phyloP scores from a whole-genome alignment of 352 stramenopile species.

The Globisporangium yorkense region DNA sequence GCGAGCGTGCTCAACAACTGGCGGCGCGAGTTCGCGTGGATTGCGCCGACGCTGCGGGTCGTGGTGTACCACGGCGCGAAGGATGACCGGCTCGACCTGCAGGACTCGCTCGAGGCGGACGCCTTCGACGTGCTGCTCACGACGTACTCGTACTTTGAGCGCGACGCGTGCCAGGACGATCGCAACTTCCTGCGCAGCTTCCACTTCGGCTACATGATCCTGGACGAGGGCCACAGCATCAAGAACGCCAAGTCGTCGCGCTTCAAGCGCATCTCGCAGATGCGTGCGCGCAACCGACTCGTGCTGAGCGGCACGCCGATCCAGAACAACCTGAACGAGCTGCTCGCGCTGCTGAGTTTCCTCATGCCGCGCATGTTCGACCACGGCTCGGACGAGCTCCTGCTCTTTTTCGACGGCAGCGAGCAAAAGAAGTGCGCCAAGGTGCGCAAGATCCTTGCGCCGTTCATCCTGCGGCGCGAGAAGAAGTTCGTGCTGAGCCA shows the following conservation, averaged over 20 bases:
- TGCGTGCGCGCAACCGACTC: constrained; percentile 66
- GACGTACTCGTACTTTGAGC: constrained; percentile 91
- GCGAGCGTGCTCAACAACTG: constrained; percentile 92
- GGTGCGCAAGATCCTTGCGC: constrained; percentile 92
- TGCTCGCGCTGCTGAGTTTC: constrained; percentile 89
- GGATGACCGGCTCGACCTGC: constrained; percentile 46
- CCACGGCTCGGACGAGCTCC: constrained; percentile 69
- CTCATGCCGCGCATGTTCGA: constrained; percentile 91
- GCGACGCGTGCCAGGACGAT: constrained; percentile 80
- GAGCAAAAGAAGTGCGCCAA: constrained; percentile 80
- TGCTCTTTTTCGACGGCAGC: constrained; percentile 78
- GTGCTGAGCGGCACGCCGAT: constrained; percentile 87
- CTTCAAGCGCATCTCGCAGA: constrained; percentile 84
- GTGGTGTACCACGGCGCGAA: constrained; percentile 82
- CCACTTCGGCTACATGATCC: constrained; percentile 88
- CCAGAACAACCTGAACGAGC: constrained; percentile 86
- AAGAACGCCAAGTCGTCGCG: constrained; percentile 89
- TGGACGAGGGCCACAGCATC: constrained; percentile 93
- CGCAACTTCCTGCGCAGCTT: constrained; percentile 73
- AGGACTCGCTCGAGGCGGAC: constrained; percentile 38
- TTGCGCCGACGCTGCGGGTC: constrained; percentile 87
- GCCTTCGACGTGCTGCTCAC: constrained; percentile 86
- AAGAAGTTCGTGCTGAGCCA: constrained; percentile 95
- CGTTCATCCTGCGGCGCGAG: constrained; percentile 95
- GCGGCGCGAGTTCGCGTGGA: constrained; percentile 89